A percentile compares a stretch with the other conserved stretches of the same genome.
Conservation (phyloP, 2,329 filamentous ascomycete species). For the Claviceps arundinis region DNA sequence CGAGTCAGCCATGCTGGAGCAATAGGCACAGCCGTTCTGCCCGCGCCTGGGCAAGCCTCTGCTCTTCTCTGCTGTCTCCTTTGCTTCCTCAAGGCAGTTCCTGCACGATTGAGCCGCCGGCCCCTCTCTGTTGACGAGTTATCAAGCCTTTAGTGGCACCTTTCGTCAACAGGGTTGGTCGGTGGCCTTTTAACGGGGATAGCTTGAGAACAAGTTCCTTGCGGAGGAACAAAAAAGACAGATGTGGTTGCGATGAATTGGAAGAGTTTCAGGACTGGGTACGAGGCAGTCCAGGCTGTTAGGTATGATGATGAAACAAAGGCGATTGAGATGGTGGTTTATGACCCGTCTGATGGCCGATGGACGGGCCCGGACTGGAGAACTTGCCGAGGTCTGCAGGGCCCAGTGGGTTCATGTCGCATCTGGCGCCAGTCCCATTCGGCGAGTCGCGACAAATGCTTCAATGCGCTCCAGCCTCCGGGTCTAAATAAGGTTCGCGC, state of each 20-base stretch:
- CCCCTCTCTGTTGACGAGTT: background rate
- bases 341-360: background rate
- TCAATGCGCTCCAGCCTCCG: background rate
- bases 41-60: background rate
- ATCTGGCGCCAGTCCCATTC: background rate
- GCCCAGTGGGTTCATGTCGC: background rate
- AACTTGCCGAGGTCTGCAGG: background rate
- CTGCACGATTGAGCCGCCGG: background rate
- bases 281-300: background rate
- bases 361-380: background rate
- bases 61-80: background rate
- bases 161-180: background rate
- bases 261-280: background rate
- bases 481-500: no score
- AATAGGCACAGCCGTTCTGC: background rate
- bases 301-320: background rate
- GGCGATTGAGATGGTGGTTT: background rate
- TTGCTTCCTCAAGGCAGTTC: background rate
- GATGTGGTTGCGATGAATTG: background rate
- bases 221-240: background rate
- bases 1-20: slow-evolving; percentile 22
- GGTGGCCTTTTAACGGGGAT: background rate
- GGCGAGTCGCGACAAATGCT: background rate
- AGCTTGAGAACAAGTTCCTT: background rate
- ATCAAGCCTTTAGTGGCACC: background rate